phyloP scores from a whole-genome alignment of 495 filamentous ascomycete genomes.

The Staphylotrichum longicolle region DNA sequence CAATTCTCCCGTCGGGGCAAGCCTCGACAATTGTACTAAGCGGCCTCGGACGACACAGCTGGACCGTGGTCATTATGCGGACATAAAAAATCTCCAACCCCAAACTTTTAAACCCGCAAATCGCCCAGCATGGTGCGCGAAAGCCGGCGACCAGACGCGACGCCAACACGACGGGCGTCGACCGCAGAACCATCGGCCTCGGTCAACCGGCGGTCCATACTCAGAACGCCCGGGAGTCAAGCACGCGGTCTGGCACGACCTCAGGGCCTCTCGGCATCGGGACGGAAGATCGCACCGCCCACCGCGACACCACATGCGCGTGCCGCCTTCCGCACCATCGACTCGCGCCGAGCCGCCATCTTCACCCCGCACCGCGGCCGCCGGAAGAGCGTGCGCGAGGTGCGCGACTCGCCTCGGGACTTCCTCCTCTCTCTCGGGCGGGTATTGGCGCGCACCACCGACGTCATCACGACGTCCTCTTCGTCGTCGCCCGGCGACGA shows the following conservation, averaged over 20 bases:
- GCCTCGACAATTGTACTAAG: background rate
- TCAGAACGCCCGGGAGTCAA: conserved; percentile 31
- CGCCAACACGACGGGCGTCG: conserved; percentile 36
- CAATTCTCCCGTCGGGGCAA: background rate
- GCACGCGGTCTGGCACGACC: conserved; percentile 15
- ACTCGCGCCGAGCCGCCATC: conserved; percentile 68
- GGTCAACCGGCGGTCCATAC: conserved; percentile 29
- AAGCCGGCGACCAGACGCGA: conserved; percentile 28
- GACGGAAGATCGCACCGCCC: conserved; percentile 32
- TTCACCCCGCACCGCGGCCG: conserved; percentile 66
- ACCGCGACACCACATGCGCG: conserved; percentile 65
- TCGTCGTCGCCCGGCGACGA: conserved; percentile 50
- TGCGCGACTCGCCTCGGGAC: conserved; percentile 75
- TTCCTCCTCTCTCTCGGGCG: conserved; percentile 64
- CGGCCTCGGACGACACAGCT: background rate
- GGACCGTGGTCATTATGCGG: too few species aligned
- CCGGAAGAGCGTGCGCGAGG: conserved; percentile 62
- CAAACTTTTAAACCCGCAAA: background rate
- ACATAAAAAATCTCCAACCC: background rate
- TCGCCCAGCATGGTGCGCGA: conserved; percentile 29
- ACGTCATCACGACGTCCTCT: conserved; percentile 54
- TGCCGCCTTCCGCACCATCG: conserved; percentile 62
- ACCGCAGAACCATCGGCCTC: conserved; percentile 33
- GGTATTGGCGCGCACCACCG: conserved; percentile 59
- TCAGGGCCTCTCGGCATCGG: conserved; percentile 38